Percentiles rank a stretch among this genome's conserved stretches.
Evolutionary conservation across 768 basidiomycete species (phyloP).

Genomic region (Macrolepiota albuminosa): DNA sequence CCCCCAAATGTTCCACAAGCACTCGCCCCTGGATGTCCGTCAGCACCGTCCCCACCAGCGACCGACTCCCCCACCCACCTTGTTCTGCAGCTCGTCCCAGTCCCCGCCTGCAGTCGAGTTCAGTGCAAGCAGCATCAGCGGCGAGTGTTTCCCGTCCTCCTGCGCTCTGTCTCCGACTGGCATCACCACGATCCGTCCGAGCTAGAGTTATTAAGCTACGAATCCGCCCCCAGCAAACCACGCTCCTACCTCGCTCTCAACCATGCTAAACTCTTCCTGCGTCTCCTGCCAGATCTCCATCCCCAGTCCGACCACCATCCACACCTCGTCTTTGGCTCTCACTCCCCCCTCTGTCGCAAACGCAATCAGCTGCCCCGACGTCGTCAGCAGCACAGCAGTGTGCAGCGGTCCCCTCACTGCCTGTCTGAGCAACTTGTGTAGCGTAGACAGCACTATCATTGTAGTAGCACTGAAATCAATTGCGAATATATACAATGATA

Average conservation of each 20-base stretch:
- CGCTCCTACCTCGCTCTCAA: conserved; percentile 63
- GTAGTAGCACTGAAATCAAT: not conserved
- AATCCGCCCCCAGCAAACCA: not conserved
- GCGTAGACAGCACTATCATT: conserved; percentile 68
- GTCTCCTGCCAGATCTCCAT: conserved; percentile 80
- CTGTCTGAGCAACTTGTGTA: conserved; percentile 63
- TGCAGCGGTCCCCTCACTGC: conserved; percentile 60
- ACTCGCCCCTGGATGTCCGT: conserved; percentile 30
- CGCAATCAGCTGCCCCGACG: conserved; percentile 71
- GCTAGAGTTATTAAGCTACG: conserved; percentile 28
- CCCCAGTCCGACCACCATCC: conserved; percentile 66
- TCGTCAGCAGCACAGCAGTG: conserved; percentile 66
- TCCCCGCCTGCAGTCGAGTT: conserved; percentile 55
- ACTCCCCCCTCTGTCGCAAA: conserved; percentile 50
- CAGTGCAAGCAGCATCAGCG: conserved; percentile 66
- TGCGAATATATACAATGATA: not conserved
- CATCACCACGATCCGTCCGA: conserved; percentile 67
- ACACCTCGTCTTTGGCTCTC: conserved; percentile 63
- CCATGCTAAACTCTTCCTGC: conserved; percentile 61
- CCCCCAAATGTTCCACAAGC: conserved; percentile 40
- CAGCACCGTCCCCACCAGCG: conserved; percentile 5
- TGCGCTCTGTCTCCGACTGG: conserved; percentile 44
- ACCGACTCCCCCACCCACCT: conserved; percentile 45
- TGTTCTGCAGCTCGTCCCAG: conserved; percentile 63
- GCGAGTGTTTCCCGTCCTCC: conserved; percentile 30